These are phyloP conservation scores for Toxicodendron radicans DNA, from an alignment of 345 rosid genomes.

Conservation along the genomic window DNA sequence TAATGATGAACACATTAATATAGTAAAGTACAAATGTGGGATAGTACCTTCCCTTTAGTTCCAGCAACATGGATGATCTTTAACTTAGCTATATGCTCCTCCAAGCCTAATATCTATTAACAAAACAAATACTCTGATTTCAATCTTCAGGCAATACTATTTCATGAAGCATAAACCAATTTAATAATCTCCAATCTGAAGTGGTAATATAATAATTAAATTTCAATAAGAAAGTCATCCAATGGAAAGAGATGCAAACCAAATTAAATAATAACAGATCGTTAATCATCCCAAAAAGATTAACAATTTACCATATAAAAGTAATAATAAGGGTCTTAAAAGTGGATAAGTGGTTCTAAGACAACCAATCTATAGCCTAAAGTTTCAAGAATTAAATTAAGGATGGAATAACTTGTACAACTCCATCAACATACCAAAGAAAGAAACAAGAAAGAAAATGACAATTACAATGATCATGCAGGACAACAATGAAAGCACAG, in stretches of 20 bases:
- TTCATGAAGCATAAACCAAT: neutral
- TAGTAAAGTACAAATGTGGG: conserved; percentile 7
- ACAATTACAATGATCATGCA: neutral
- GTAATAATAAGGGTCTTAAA: neutral
- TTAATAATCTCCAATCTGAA: neutral
- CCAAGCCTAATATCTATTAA: conserved; percentile 68
- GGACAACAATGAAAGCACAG: neutral
- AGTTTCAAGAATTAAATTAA: neutral
- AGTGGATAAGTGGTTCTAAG: neutral
- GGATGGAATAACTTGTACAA: neutral
- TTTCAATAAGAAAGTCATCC: neutral
- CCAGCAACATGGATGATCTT: conserved; percentile 92
- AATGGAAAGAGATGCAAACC: conserved; percentile 7
- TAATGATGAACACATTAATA: neutral
- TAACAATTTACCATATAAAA: neutral
- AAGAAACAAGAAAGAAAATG: neutral
- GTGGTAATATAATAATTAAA: neutral
- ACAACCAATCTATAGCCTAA: neutral
- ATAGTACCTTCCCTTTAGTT: conserved; percentile 85
- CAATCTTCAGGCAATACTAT: conserved; percentile 13
- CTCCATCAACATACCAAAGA: neutral
- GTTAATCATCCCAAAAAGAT: neutral
- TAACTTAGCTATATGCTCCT: conserved; percentile 52
- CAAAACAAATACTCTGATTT: conserved; percentile 16
- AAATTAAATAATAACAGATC: neutral